These are phyloP conservation scores for Staphylotrichum longicolle DNA, from an alignment of 495 filamentous ascomycete genomes.

Conservation along the genomic window DNA sequence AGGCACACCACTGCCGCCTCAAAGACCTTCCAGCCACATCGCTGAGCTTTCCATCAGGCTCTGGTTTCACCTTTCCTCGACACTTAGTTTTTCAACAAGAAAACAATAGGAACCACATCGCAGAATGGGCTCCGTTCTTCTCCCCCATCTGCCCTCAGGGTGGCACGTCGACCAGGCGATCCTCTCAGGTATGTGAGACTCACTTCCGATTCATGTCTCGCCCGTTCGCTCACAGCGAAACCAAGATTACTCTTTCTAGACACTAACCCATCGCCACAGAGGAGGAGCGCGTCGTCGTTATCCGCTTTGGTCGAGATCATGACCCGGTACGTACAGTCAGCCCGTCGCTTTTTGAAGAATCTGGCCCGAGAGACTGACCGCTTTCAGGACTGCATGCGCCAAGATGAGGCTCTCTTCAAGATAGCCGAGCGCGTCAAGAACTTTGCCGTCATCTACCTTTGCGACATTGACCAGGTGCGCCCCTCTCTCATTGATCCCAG, in stretches of 20 bases:
- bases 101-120: background rate
- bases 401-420: constrained; percentile 93
- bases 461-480: constrained; percentile 75
- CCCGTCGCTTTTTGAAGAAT: background rate
- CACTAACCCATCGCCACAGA: constrained; percentile 45
- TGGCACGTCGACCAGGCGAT: constrained; percentile 98
- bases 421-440: constrained; percentile 83
- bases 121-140: constrained; percentile 83
- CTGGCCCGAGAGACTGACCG: constrained; percentile 29
- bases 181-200: constrained; percentile 47
- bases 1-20: too few species aligned
- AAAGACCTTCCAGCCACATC: too few species aligned
- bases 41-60: too few species aligned
- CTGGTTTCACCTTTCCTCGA: too few species aligned
- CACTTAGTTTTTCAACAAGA: background rate
- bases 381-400: constrained; percentile 78
- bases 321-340: constrained; percentile 13
- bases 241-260: background rate
- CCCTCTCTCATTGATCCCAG: background rate
- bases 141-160: constrained; percentile 87
- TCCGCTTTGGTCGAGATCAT: constrained; percentile 79
- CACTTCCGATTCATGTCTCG: background rate
- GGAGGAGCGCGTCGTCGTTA: constrained; percentile 94
- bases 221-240: constrained; percentile 5
- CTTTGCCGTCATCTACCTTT: constrained; percentile 89